These are phyloP conservation scores for Parathielavia hyrcaniae DNA, from an alignment of 495 filamentous ascomycete genomes.

Conservation along the genomic window DNA sequence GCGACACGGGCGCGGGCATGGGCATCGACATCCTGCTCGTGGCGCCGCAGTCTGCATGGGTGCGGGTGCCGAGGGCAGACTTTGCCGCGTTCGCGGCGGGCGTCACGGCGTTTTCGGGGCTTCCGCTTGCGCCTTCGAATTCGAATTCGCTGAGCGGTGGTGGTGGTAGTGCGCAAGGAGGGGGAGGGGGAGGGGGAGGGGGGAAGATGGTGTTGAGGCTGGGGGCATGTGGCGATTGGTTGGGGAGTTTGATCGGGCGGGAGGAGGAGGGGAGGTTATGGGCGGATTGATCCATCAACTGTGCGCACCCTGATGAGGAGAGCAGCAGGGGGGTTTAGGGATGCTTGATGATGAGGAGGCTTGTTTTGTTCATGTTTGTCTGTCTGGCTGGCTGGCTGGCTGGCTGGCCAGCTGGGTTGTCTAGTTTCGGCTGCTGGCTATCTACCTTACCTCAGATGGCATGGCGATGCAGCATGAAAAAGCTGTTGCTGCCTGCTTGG, in stretches of 20 bases:
- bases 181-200: too few relatives aligned
- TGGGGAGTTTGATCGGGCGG: conserved; percentile 39
- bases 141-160: not conserved
- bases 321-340: not conserved
- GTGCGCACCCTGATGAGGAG: too few relatives aligned
- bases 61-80: conserved; percentile 69
- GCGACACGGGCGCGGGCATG: conserved; percentile 67
- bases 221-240: conserved; percentile 41
- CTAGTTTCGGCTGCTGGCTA: not conserved
- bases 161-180: conserved; percentile 30
- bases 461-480: too few relatives aligned
- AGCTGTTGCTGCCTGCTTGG: too few relatives aligned
- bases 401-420: not conserved
- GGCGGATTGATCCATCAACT: conserved; percentile 14
- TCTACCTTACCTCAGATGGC: not conserved
- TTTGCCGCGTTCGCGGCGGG: conserved; percentile 52
- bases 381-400: not conserved
- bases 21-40: conserved; percentile 72
- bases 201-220: conserved; percentile 33
- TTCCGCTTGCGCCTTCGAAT: conserved; percentile 16
- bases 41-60: conserved; percentile 54
- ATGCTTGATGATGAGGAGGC: not conserved
- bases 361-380: not conserved
- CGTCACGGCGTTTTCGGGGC: conserved; percentile 59
- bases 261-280: conserved; percentile 37